Evolutionary conservation across 73 alveolate species (phyloP).

Genomic region (Tetrahymena borealis): DNA sequence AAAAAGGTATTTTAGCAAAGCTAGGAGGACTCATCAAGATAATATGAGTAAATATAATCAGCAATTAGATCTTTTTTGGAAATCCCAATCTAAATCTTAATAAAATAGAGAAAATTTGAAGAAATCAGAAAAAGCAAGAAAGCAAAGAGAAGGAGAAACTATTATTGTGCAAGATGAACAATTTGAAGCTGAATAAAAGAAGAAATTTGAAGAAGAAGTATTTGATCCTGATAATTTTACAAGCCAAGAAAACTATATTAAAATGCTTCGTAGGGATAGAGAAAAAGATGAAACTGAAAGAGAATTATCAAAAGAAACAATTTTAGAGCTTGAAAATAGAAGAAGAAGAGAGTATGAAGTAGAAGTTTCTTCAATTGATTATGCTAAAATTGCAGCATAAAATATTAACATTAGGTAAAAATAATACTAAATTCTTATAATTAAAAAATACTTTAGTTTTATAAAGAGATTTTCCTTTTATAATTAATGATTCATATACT

Average conservation of each 20-base stretch:
- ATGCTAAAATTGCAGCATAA: background rate
- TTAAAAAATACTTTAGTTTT: too few relatives aligned
- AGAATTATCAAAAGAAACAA: background rate
- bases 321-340: background rate
- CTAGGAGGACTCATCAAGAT: background rate
- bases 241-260: background rate
- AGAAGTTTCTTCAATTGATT: background rate
- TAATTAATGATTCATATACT: too few relatives aligned
- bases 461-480: too few relatives aligned
- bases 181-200: background rate
- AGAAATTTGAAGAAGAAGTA: background rate
- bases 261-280: background rate
- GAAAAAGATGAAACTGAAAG: background rate
- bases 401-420: background rate
- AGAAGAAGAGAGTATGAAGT: background rate
- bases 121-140: background rate
- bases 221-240: background rate
- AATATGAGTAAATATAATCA: background rate
- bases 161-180: background rate
- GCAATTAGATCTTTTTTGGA: background rate
- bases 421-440: too few relatives aligned
- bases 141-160: background rate
- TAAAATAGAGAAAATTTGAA: background rate
- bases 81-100: background rate
- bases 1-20: background rate